A percentile compares a stretch with the other conserved stretches of the same genome.
Conservation (phyloP, 2,329 filamentous ascomycete genomes). For the Ophiostoma sp. region DNA sequence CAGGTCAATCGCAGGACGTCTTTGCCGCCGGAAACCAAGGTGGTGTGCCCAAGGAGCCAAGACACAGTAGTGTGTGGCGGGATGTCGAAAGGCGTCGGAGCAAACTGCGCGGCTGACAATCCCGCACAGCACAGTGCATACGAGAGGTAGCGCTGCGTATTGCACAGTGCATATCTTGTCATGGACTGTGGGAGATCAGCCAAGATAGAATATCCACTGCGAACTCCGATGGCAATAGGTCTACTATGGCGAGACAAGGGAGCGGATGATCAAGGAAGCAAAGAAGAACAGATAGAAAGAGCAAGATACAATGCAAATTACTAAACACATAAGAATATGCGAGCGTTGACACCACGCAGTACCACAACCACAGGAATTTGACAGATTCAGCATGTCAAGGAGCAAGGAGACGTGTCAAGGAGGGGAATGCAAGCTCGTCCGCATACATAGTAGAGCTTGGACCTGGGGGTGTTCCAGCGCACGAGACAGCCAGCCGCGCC, state of each 20-base stretch:
- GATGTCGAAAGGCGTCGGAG: slow-evolving; percentile 13
- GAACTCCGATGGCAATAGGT: background rate
- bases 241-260: too few species aligned
- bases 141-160: background rate
- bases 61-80: background rate
- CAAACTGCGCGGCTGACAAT: slow-evolving; percentile 20
- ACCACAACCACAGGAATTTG: background rate
- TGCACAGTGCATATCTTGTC: background rate
- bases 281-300: background rate
- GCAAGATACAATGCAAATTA: background rate
- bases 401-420: background rate
- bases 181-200: background rate
- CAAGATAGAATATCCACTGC: background rate
- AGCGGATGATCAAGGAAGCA: background rate
- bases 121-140: background rate
- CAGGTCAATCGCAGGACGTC: background rate
- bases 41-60: background rate
- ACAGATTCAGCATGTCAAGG: background rate
- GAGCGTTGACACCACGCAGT: background rate
- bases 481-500: slow-evolving; percentile 4
- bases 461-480: background rate
- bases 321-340: background rate
- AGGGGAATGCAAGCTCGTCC: background rate
- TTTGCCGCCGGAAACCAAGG: slow-evolving; percentile 13
- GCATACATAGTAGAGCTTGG: background rate